Conservation (phyloP, 345 rosid genomes). For the Euphorbia peplus region DNA sequence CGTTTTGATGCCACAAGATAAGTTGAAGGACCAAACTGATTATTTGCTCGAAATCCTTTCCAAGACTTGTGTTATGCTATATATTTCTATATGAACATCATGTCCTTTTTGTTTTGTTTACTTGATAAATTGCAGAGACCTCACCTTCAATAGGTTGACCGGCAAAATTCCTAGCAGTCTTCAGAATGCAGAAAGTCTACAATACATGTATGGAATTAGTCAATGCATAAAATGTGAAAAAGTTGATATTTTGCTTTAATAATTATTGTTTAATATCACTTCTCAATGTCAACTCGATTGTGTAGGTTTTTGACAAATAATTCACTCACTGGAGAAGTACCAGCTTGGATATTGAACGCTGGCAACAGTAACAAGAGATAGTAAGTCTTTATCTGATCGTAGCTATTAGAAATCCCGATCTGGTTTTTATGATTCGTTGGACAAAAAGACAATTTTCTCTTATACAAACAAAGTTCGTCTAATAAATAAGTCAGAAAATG, state of each 20-base stretch:
- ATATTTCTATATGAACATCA: too few species aligned
- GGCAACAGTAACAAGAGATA: constrained; percentile 12
- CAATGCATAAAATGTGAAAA: neutral
- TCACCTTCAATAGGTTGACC: constrained; percentile 69
- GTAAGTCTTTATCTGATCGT: constrained; percentile 44
- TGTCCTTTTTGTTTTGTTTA: neutral
- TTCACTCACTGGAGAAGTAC: constrained; percentile 62
- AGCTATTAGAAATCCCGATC: neutral
- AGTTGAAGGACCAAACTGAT: too few species aligned
- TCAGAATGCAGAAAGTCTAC: neutral
- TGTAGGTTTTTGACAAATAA: constrained; percentile 72
- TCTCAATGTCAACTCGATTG: too few species aligned
- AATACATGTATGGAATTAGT: constrained; percentile 45
- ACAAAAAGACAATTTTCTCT: too few species aligned
- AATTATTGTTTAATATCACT: neutral
- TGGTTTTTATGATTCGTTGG: too few species aligned
- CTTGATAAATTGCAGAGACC: constrained; percentile 45
- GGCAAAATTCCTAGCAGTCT: constrained; percentile 47
- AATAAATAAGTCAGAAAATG: too few species aligned
- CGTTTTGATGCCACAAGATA: too few species aligned
- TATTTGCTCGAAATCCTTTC: too few species aligned
- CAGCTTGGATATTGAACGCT: constrained; percentile 41
- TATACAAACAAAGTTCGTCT: too few species aligned
- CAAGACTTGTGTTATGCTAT: neutral
- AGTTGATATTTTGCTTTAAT: neutral